Evolutionary conservation across 2,329 filamentous ascomycete species (phyloP), one percentile per base, ranked within the genome.

Genomic region (Trichophyton rubrum): DNA sequence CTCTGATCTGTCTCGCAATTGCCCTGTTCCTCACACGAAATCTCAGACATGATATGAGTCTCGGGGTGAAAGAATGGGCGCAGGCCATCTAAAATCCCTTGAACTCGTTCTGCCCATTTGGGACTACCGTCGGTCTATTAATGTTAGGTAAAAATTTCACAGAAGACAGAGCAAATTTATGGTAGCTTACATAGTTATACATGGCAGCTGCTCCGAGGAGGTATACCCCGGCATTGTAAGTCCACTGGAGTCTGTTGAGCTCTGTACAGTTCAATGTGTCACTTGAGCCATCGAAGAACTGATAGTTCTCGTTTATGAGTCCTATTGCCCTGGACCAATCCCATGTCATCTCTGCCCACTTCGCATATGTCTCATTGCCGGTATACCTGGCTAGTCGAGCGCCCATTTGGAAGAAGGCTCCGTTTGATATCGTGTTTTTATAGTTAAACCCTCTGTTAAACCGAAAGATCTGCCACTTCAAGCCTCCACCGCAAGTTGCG

Each of bases 401-500:
- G 7, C 76, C 76, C 13, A 81, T 67, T 61, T 80, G 75, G 68
- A 81, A 80, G 65, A 80, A 77, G 53, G 76, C 75, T 20, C 77
- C 79, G 61, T 81, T 80, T 6, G 78, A 78, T 60, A 81, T 80
- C 43, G 75, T 74, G 67, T 79, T 80, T 68, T 79, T 79, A 67
- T 80, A 77, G 57, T 76, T 70, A 65, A 76, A 81, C 7, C 79
- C 79, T 49, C 71, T 73, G 65, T 79, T 80, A 70, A 78, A 79
- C 5, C 74, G 71, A 67, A 76, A 90, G 61, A 93, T 87, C 74
- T 93, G 89, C 89, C 89, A 95, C 63, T 86, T 81, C 64, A 95
- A 74, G 7, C 89, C 89, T 56, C 89, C 89, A 51, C 74, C 77
- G 72, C 89, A 93, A 1, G 75, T 78, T 0, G 74, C 68, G 11